Evolutionary conservation across 2,329 filamentous ascomycete genomes (phyloP).

Genomic region (Neofusicoccum sp.): DNA sequence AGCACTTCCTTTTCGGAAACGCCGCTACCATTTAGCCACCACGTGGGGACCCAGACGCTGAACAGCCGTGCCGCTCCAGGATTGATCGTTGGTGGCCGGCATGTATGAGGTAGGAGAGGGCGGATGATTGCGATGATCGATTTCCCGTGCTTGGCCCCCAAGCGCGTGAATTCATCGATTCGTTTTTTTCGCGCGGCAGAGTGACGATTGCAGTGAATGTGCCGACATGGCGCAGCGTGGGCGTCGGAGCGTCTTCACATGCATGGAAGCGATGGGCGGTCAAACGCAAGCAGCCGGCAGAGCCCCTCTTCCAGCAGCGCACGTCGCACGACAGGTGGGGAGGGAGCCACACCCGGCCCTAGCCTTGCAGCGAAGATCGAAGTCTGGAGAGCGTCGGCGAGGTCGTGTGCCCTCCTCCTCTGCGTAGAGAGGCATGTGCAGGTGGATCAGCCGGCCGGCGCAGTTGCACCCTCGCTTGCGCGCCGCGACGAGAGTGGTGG

Average conservation of each 20-base stretch:
- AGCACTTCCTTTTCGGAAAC: not conserved
- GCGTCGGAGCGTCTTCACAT: constrained; percentile 10
- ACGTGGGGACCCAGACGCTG: not conserved
- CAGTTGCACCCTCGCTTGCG: not conserved
- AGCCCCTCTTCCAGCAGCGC: not conserved
- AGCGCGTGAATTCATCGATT: not conserved
- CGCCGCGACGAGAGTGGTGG: not conserved
- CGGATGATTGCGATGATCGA: not conserved
- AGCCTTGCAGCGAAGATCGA: not conserved
- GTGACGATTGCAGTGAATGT: not conserved
- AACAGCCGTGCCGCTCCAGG: not conserved
- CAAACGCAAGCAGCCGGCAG: not conserved
- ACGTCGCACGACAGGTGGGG: constrained; percentile 6
- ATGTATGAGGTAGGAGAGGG: not conserved
- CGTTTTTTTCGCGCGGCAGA: not conserved
- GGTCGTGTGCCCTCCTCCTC: not conserved
- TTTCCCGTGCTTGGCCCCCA: constrained; percentile 11
- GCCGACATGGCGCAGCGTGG: not conserved
- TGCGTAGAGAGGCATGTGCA: constrained; percentile 1
- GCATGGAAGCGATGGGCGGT: constrained; percentile 16
- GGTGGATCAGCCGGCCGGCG: constrained; percentile 4
- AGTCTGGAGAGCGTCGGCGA: not conserved
- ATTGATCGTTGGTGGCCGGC: not conserved
- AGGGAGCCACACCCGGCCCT: constrained; percentile 2
- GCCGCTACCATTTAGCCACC: not conserved